Conservation (phyloP, 2,329 filamentous ascomycete genomes). For the Ampelomyces quisqualis region DNA sequence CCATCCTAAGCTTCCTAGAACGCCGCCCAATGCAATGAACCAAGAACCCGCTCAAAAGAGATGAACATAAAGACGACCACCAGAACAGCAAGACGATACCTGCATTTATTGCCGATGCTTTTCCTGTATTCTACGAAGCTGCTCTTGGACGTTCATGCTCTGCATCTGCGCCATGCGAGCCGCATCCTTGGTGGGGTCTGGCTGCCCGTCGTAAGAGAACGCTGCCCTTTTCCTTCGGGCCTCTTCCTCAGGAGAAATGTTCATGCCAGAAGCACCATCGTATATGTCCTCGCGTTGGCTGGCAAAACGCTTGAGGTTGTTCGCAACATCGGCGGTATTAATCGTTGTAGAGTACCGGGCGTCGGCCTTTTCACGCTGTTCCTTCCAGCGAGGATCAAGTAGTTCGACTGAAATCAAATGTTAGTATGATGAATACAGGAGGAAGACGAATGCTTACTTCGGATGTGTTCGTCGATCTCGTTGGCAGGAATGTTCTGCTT, state of each 20-base stretch:
- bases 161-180: slow-evolving; percentile 55
- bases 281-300: slow-evolving; percentile 87
- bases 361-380: slow-evolving; percentile 87
- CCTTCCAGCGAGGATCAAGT: slow-evolving; percentile 91
- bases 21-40: slow-evolving; percentile 19
- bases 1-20: slow-evolving; percentile 9
- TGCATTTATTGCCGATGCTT: slow-evolving; percentile 43
- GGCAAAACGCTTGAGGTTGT: slow-evolving; percentile 92
- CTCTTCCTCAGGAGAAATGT: slow-evolving; percentile 70
- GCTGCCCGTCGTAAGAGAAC: slow-evolving; percentile 63
- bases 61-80: not conserved
- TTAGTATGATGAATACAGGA: slow-evolving; percentile 39
- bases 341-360: slow-evolving; percentile 83
- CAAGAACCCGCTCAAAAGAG: not conserved
- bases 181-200: slow-evolving; percentile 59
- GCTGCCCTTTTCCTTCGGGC: slow-evolving; percentile 76
- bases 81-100: not conserved
- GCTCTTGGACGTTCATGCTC: slow-evolving; percentile 72
- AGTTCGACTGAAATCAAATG: slow-evolving; percentile 66
- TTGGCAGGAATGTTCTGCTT: slow-evolving; percentile 82
- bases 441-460: slow-evolving; percentile 58
- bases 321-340: slow-evolving; percentile 82
- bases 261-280: slow-evolving; percentile 68
- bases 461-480: slow-evolving; percentile 89
- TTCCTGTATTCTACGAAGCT: slow-evolving; percentile 70